Evolutionary conservation across 345 rosid species (phyloP), one percentile per base, ranked within the genome.

Genomic region (Eucalyptus curtisii): DNA sequence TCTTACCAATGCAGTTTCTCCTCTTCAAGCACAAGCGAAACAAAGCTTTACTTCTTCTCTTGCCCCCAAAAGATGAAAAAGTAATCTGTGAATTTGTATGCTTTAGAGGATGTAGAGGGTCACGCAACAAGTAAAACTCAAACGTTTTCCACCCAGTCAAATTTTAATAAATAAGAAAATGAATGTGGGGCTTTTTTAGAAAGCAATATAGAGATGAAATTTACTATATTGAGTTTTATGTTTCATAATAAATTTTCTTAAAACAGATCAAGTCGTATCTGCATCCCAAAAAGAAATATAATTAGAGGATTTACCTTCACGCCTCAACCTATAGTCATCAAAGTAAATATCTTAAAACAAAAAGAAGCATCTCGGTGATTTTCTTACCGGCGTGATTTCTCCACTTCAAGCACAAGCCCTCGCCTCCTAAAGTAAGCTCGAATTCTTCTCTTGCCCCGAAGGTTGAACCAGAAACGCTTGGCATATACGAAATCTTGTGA

Each of bases 211-310:
- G 31, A 61, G 31, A 27, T 27, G 4, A 27, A 25, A 59, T 57
- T 25, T 25, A 57, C 14, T 25, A 10, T 59, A 11, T 5, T 59
- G 15, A 6, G 7, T 10, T 57, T 24, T 57, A n/a, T 25, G 14
- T 57, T 25, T 25, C 1, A n/a, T n/a, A n/a, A n/a, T n/a, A n/a
- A n/a, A n/a, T n/a, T n/a, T n/a, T n/a, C n/a, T n/a, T n/a, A 27
- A 0, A 59, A 11, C 3, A 59, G 3, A 59, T 59, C 31, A 59
- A 59, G 4, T 59, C 16, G 0, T 59, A 1, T 59, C 2, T 10
- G 0, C 1, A 1, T 59, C 31, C 0, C 0, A 4, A 27, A 59
- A 59, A 2, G 1, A 13, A 27, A 59, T 50, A 50, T 0, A 16
- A 16, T 50, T 6, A 1, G 53, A 50, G 20, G 53, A 50, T 59